phyloP scores from a whole-genome alignment of 352 stramenopile species.

The Phytophthora foliorum region DNA sequence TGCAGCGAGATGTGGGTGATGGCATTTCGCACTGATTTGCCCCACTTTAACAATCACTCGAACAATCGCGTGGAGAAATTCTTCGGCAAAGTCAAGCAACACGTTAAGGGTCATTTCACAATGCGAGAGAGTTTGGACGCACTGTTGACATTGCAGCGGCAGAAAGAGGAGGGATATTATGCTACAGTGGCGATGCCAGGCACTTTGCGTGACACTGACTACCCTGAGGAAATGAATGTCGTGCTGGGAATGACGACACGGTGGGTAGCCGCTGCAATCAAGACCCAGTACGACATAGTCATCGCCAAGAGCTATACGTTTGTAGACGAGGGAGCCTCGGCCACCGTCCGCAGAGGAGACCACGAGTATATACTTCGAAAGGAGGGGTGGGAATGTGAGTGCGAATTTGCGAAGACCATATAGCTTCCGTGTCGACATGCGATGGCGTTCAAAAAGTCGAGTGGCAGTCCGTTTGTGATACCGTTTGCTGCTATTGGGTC shows the following conservation, averaged over 20 bases:
- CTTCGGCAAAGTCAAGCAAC: slow-evolving; percentile 16
- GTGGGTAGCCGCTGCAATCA: slow-evolving; percentile 1
- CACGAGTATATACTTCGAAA: slow-evolving; percentile 17
- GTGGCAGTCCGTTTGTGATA: slow-evolving; percentile 10
- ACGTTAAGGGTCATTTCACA: neutral
- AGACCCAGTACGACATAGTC: slow-evolving; percentile 1
- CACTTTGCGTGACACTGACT: neutral
- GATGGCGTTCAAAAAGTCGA: slow-evolving; percentile 6
- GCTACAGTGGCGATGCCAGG: neutral
- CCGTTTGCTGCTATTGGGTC: slow-evolving; percentile 9
- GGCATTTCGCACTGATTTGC: slow-evolving; percentile 10
- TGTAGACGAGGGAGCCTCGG: neutral
- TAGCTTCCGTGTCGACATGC: slow-evolving; percentile 12
- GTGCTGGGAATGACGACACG: slow-evolving; percentile 6
- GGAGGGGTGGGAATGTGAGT: slow-evolving; percentile 13
- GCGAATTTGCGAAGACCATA: slow-evolving; percentile 11
- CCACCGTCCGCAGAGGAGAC: neutral
- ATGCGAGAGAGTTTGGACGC: slow-evolving; percentile 1
- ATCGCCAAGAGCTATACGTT: slow-evolving; percentile 6
- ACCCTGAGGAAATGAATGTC: slow-evolving; percentile 5
- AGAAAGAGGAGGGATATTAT: neutral
- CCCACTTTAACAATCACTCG: slow-evolving; percentile 14
- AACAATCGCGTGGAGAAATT: slow-evolving; percentile 23
- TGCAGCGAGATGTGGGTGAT: slow-evolving; percentile 22
- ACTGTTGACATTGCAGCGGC: neutral